Evolutionary conservation across 176 grass and related monocot genomes (phyloP).

Genomic region (Luzula sylvatica): DNA sequence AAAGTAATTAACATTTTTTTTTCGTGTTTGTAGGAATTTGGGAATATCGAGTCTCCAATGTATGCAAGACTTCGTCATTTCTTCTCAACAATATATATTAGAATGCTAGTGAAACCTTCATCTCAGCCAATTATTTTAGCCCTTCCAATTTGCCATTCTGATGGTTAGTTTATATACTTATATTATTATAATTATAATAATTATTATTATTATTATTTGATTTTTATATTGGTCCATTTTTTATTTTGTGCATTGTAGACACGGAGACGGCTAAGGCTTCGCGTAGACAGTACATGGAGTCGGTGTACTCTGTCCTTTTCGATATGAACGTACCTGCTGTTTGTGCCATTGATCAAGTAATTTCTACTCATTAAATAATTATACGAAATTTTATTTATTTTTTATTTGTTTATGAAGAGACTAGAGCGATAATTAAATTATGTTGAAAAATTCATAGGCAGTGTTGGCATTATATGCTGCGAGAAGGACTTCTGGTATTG

Average conservation of each 20-base stretch:
- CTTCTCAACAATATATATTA: slow-evolving; percentile 83
- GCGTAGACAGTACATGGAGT: slow-evolving; percentile 67
- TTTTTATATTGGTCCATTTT: slow-evolving; percentile 5
- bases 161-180: slow-evolving; percentile 45
- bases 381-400: not conserved
- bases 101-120: slow-evolving; percentile 93
- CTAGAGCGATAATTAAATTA: not conserved
- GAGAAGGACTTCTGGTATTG: slow-evolving; percentile 67
- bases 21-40: slow-evolving; percentile 69
- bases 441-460: slow-evolving; percentile 34
- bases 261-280: slow-evolving; percentile 84
- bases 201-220: not conserved
- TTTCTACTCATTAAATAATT: not conserved
- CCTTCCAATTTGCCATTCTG: slow-evolving; percentile 78
- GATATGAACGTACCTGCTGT: slow-evolving; percentile 95
- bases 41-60: slow-evolving; percentile 95
- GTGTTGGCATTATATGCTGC: slow-evolving; percentile 85
- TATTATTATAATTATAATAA: slow-evolving; percentile 3
- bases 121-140: slow-evolving; percentile 72
- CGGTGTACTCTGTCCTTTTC: slow-evolving; percentile 72
- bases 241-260: slow-evolving; percentile 38
- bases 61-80: slow-evolving; percentile 73
- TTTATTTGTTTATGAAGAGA: not conserved
- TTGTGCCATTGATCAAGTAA: slow-evolving; percentile 82
- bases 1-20: too few species aligned